Conservation (phyloP, 148 eudicot genomes). For the Nyssa sinensis region DNA sequence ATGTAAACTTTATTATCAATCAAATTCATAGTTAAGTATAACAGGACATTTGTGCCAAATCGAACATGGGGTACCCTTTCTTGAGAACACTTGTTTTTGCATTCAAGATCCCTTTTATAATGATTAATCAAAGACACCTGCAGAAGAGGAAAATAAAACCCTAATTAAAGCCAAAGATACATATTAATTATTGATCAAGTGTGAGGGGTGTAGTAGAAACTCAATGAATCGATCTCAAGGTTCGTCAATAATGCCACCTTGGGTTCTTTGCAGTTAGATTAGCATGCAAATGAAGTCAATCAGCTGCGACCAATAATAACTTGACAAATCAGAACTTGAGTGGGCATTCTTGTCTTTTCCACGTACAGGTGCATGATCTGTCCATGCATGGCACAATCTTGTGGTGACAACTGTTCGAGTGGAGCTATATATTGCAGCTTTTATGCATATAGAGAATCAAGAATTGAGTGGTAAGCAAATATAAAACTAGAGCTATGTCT, state of each 20-base stretch:
- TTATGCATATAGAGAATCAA: not conserved
- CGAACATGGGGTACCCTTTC: no score
- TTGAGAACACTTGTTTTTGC: no score
- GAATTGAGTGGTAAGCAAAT: not conserved
- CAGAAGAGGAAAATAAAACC: not conserved
- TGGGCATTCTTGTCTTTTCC: not conserved
- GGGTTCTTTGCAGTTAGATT: not conserved
- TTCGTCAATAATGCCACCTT: not conserved
- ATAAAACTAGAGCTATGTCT: no score
- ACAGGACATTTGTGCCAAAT: no score
- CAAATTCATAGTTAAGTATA: no score
- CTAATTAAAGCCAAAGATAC: not conserved
- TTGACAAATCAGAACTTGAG: not conserved
- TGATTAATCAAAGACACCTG: not conserved
- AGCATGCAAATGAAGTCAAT: not conserved
- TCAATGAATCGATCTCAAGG: not conserved
- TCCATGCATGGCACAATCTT: not conserved
- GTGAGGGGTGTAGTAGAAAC: not conserved
- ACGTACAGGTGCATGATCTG: no score
- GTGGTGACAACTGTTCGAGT: not conserved
- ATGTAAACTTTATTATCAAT: no score
- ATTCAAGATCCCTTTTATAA: no score
- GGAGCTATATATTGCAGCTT: not conserved
- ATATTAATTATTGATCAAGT: not conserved
- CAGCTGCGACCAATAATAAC: not conserved